Evolutionary conservation across 192 early-diverging fungal species (phyloP).

Genomic region (Coemansia erecta): DNA sequence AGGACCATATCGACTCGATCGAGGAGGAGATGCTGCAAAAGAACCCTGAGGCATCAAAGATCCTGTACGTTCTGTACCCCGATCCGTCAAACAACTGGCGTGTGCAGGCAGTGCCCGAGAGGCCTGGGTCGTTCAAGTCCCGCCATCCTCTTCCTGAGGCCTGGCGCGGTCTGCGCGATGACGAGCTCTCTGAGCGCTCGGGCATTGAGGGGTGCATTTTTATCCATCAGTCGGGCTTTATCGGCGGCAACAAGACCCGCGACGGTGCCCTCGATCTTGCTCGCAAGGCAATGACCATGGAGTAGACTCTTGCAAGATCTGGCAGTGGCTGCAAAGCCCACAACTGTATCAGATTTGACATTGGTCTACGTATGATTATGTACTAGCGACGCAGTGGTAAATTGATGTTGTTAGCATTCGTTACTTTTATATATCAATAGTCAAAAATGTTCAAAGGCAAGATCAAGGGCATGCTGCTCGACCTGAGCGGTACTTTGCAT

Average conservation of each 20-base stretch:
- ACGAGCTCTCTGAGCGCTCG: constrained; percentile 71
- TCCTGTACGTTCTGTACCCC: constrained; percentile 76
- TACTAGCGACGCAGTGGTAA: too few relatives aligned
- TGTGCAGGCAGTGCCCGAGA: constrained; percentile 68
- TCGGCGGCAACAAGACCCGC: constrained; percentile 78
- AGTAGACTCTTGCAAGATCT: not conserved
- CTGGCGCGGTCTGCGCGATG: constrained; percentile 81
- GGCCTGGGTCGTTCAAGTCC: constrained; percentile 61
- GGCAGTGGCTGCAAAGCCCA: not conserved
- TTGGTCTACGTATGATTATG: not conserved
- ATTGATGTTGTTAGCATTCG: too few relatives aligned
- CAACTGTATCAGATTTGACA: not conserved
- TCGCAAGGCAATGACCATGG: constrained; percentile 50
- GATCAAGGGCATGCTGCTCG: constrained; percentile 64
- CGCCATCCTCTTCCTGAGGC: constrained; percentile 77
- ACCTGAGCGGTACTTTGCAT: constrained; percentile 78
- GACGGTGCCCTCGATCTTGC: constrained; percentile 67
- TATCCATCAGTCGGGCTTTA: constrained; percentile 84
- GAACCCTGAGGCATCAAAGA: constrained; percentile 46
- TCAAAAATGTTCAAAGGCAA: not conserved
- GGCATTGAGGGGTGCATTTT: constrained; percentile 81
- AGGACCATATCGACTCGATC: constrained; percentile 78
- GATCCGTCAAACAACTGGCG: constrained; percentile 72
- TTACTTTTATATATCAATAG: not conserved
- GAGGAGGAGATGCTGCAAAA: constrained; percentile 59